Conservation (phyloP, 2,329 filamentous ascomycete species). For the Microdochium trichocladiopsis region DNA sequence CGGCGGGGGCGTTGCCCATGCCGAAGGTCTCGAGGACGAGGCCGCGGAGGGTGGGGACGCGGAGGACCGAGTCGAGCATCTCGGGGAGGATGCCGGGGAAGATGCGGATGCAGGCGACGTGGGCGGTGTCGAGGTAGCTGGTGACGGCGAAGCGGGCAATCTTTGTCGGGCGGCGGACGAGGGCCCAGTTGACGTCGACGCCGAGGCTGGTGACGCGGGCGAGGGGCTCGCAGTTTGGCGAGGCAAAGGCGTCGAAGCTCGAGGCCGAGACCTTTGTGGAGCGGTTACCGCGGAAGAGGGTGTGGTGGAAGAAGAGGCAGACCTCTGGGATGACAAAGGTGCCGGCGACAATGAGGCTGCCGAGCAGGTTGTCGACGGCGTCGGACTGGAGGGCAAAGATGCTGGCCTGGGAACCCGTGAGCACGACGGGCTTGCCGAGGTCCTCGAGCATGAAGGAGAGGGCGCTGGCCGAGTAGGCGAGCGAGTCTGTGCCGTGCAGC, state of each 20-base stretch:
- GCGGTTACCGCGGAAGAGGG: conserved; percentile 80
- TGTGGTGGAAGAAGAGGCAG: conserved; percentile 89
- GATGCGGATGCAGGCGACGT: conserved; percentile 82
- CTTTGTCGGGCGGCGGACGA: conserved; percentile 66
- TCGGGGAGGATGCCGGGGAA: conserved; percentile 92
- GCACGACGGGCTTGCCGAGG: conserved; percentile 82
- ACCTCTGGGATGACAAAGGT: conserved; percentile 93
- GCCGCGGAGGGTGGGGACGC: conserved; percentile 68
- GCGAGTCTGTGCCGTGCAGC: conserved; percentile 82
- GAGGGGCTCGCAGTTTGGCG: conserved; percentile 77
- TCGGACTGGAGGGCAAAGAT: conserved; percentile 90
- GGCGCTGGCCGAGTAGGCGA: conserved; percentile 84
- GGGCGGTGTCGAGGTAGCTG: conserved; percentile 72
- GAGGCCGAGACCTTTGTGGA: conserved; percentile 84
- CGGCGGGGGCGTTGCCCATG: conserved; percentile 83
- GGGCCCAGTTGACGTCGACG: conserved; percentile 73
- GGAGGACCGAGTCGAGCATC: conserved; percentile 82
- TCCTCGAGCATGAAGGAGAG: conserved; percentile 86
- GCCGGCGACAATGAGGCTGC: conserved; percentile 81
- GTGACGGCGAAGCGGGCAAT: conserved; percentile 71
- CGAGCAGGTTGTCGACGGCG: conserved; percentile 83
- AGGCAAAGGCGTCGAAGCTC: conserved; percentile 80
- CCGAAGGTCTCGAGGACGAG: conserved; percentile 89
- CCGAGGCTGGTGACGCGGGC: conserved; percentile 75
- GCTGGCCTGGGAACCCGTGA: conserved; percentile 77